Percentiles rank a stretch among this genome's conserved stretches.
Evolutionary conservation across 805 yeast species (phyloP).

Genomic region (Barnettozyma salicaria): DNA sequence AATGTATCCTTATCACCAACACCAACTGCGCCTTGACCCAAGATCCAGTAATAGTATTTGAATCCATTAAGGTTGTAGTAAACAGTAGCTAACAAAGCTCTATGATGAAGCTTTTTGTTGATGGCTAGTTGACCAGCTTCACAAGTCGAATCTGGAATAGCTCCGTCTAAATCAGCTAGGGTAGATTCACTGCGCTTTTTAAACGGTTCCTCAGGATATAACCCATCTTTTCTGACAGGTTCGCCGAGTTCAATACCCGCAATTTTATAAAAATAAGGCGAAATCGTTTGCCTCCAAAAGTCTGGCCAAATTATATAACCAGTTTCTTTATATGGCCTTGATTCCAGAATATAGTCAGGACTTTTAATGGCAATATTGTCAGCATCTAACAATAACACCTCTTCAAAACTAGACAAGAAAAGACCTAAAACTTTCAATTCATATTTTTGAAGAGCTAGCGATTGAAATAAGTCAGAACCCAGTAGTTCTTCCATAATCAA

Average conservation of each 20-base stretch:
- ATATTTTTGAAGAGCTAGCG: slow-evolving; percentile 22
- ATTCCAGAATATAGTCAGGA: slow-evolving; percentile 43
- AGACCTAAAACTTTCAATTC: slow-evolving; percentile 35
- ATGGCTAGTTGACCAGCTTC: slow-evolving; percentile 70
- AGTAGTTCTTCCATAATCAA: slow-evolving; percentile 33
- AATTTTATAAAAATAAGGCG: slow-evolving; percentile 51
- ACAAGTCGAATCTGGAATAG: slow-evolving; percentile 63
- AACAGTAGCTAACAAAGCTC: slow-evolving; percentile 50
- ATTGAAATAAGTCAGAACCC: slow-evolving; percentile 24
- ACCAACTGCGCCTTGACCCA: slow-evolving; percentile 73
- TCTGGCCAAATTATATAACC: slow-evolving; percentile 64
- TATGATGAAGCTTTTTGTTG: slow-evolving; percentile 53
- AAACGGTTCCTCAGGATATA: slow-evolving; percentile 34
- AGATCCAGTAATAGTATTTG: slow-evolving; percentile 56
- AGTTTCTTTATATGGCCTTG: slow-evolving; percentile 37
- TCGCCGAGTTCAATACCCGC: slow-evolving; percentile 38
- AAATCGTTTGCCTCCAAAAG: slow-evolving; percentile 63
- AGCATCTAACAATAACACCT: slow-evolving; percentile 40
- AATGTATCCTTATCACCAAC: slow-evolving; percentile 80
- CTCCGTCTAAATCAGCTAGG: slow-evolving; percentile 53
- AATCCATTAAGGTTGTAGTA: slow-evolving; percentile 70
- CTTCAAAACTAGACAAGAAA: slow-evolving; percentile 40
- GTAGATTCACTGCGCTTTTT: slow-evolving; percentile 36
- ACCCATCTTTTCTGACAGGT: slow-evolving; percentile 34
- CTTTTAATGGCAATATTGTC: slow-evolving; percentile 40